Evolutionary conservation across 768 basidiomycete genomes (phyloP).

Genomic region (Boletus rex-veris): DNA sequence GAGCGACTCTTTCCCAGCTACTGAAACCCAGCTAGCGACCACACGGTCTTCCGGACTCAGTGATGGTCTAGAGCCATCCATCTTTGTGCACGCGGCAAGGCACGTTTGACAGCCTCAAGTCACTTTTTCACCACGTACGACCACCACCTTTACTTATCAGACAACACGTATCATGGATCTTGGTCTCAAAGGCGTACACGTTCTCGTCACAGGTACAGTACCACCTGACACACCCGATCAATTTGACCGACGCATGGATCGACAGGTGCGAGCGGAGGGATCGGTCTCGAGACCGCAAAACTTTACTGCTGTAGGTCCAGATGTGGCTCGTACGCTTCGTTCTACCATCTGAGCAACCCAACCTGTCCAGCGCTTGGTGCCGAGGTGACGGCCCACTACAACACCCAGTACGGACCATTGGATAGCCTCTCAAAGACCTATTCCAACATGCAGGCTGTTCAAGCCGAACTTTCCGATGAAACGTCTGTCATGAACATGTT

Average conservation of each 20-base stretch:
- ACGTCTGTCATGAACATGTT: slow-evolving; percentile 51
- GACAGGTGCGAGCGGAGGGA: slow-evolving; percentile 71
- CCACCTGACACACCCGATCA: background rate
- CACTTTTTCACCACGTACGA: background rate
- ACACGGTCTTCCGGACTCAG: background rate
- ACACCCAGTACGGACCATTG: slow-evolving; percentile 46
- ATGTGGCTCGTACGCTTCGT: background rate
- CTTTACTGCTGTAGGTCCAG: slow-evolving; percentile 50
- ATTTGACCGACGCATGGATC: background rate
- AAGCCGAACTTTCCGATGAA: slow-evolving; percentile 62
- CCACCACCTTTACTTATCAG: background rate
- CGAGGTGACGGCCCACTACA: slow-evolving; percentile 69
- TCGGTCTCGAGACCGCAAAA: slow-evolving; percentile 60
- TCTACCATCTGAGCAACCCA: background rate
- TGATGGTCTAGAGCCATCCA: slow-evolving; percentile 9
- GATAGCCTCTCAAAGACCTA: slow-evolving; percentile 39
- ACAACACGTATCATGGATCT: slow-evolving; percentile 45
- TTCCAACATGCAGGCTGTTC: slow-evolving; percentile 34
- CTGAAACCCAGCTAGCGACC: slow-evolving; percentile 9
- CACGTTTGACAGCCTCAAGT: background rate
- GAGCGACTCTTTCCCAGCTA: slow-evolving; percentile 15
- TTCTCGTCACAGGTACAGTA: slow-evolving; percentile 59
- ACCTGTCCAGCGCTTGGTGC: slow-evolving; percentile 58
- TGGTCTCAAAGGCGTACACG: slow-evolving; percentile 56
- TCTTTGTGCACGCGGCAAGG: slow-evolving; percentile 4